These are phyloP conservation scores for Crithidia acanthocephali DNA, from an alignment of 208 protist species.

Conservation along the genomic window DNA sequence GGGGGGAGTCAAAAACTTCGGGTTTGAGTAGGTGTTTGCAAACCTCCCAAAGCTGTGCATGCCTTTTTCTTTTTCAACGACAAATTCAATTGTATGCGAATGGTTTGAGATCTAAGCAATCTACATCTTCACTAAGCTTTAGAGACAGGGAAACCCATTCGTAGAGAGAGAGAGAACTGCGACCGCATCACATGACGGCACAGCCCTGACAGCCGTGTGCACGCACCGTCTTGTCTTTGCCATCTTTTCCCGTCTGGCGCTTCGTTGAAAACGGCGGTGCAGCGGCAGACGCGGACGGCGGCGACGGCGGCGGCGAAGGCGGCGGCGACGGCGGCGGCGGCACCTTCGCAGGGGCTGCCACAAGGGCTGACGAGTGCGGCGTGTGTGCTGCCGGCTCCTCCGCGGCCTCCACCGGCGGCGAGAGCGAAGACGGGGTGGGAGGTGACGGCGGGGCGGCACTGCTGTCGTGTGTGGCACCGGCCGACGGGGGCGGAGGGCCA, in stretches of 20 bases:
- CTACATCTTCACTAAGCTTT: no score
- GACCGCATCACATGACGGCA: not conserved
- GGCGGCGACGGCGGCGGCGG: not conserved
- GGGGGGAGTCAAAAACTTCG: no score
- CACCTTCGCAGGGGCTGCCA: not conserved
- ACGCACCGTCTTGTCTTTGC: conserved; percentile 2
- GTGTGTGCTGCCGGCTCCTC: conserved; percentile 9
- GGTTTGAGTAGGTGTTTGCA: no score
- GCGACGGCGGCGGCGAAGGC: not conserved
- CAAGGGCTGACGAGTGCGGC: not conserved
- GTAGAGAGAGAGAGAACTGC: no score
- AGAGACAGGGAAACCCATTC: no score
- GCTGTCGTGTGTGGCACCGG: no score
- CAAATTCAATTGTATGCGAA: no score
- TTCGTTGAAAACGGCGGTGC: not conserved
- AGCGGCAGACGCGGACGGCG: not conserved
- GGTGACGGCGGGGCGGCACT: not conserved
- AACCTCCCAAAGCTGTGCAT: no score
- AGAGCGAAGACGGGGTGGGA: not conserved
- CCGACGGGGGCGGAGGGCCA: no score
- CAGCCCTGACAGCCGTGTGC: conserved; percentile 4
- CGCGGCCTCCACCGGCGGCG: not conserved
- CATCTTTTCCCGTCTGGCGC: not conserved
- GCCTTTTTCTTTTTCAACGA: no score
- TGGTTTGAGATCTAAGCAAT: no score